Conservation (phyloP, 768 basidiomycete genomes). For the Mrakia hoshinonis region DNA sequence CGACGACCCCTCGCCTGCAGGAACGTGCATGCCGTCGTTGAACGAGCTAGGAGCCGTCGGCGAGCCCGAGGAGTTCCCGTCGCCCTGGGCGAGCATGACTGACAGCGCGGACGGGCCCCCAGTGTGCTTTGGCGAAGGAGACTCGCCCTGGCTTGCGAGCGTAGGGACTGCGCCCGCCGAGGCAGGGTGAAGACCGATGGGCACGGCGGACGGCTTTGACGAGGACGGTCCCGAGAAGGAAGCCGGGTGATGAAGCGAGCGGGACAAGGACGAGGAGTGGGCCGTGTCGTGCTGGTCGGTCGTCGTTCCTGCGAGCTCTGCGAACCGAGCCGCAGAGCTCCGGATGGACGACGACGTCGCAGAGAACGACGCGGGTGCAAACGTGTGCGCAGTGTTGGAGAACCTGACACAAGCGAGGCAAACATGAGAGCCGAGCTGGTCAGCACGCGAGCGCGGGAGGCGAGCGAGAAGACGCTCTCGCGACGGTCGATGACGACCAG, state of each 20-base stretch:
- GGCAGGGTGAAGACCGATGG: not conserved
- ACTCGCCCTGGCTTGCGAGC: not conserved
- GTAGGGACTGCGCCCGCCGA: slow-evolving; percentile 2
- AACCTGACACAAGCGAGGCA: not conserved
- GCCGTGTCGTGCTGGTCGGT: not conserved
- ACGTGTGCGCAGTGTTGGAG: slow-evolving; percentile 1
- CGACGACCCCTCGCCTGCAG: not conserved
- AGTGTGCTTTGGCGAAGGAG: not conserved
- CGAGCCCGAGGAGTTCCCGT: not conserved
- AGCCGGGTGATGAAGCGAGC: not conserved
- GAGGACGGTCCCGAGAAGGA: not conserved
- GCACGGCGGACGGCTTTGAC: not conserved
- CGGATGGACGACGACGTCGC: slow-evolving; percentile 27
- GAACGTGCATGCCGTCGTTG: slow-evolving; percentile 1
- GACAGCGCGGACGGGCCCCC: slow-evolving; percentile 16
- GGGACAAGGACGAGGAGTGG: not conserved
- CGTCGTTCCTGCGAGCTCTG: slow-evolving; percentile 17
- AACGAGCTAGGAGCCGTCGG: not conserved
- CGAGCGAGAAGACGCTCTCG: not conserved
- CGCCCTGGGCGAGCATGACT: slow-evolving; percentile 17
- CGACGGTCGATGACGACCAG: not conserved
- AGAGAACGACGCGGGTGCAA: slow-evolving; percentile 21
- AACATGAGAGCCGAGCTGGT: not conserved
- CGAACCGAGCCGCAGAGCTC: slow-evolving; percentile 24
- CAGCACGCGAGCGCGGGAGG: not conserved